Base-by-base conservation (phyloP, 305 asterid species). In the Fraxinus albicans region DNA sequence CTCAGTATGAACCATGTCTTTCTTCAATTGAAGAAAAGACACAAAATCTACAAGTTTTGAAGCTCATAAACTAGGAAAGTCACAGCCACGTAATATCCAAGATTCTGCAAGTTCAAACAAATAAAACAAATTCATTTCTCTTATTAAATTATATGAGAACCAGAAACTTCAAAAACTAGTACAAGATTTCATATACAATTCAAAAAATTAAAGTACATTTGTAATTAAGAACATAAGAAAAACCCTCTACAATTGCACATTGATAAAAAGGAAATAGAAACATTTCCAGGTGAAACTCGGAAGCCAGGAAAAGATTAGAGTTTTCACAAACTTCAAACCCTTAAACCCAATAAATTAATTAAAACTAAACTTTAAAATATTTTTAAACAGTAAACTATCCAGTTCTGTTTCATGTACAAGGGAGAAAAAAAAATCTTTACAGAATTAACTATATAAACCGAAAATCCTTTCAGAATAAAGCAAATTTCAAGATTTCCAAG, bases 1-100 rank as follows among this genome's bases (percentile, higher is more conserved):
- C 21, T 76, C 89, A 83, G 83, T 79, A 82, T 79, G 84, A 87
- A 82, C 90, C 96, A 91, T 91, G 60, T 84, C 84, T 85, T 36
- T 78, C 86, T 82, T 81, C 82, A 88, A 86, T 80, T 78, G 42
- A 83, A 83, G 79, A 85, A 83, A 77, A 70, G 74, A 73, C 83
- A 73, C 77, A 35, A 78, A 58, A 70, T 13, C 4, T 35, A 78
- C 73, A 8, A 77, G 4, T 15, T 73, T 34, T 36, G 72, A 77
- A 73, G 13, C 21, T 73, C 19, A 10, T 67, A 72, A 73, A 34
- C 47, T 53, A 76, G 79, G 53, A 79, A 27, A 80, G 50, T 33
- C 81, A 75, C 38, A 73, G 75, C 77, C 78, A 36, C 65, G 3
- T 34, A 40, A 58, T 77, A 82, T 60, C 69, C 83, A 84, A 47